These are phyloP conservation scores for Metschnikowia aberdeeniae DNA, from an alignment of 805 yeast genomes.

Conservation along the genomic window DNA sequence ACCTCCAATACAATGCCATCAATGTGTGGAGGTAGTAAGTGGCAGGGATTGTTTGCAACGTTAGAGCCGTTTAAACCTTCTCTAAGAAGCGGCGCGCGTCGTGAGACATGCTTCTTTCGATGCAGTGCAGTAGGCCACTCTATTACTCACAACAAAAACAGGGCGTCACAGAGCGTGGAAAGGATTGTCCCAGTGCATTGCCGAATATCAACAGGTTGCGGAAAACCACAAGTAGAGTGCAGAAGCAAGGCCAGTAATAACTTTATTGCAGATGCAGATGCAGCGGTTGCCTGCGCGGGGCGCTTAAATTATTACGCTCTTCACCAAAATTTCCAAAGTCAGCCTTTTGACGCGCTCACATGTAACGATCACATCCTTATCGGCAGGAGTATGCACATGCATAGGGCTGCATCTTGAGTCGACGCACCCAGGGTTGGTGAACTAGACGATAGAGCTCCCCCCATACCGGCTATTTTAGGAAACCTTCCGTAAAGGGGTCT, in stretches of 20 bases:
- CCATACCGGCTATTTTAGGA: background rate
- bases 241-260: too few relatives aligned
- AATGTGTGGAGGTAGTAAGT: background rate
- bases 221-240: too few relatives aligned
- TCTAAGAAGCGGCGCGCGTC: background rate
- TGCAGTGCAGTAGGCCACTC: background rate
- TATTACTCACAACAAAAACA: too few relatives aligned
- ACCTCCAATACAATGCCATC: background rate
- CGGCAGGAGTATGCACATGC: background rate
- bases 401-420: background rate
- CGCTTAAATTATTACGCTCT: too few relatives aligned
- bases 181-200: too few relatives aligned
- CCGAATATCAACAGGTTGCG: too few relatives aligned
- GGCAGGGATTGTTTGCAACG: slow-evolving; percentile 1
- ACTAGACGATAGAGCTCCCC: background rate
- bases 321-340: too few relatives aligned
- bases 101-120: slow-evolving; percentile 2
- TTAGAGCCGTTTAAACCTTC: slow-evolving; percentile 1
- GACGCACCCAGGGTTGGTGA: background rate
- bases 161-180: too few relatives aligned
- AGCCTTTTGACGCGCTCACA: too few relatives aligned
- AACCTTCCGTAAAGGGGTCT: slow-evolving; percentile 3
- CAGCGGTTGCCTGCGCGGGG: too few relatives aligned
- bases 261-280: too few relatives aligned
- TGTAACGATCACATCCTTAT: background rate